These are phyloP conservation scores for Geotrichum cucujoidarum DNA, from an alignment of 1,139 yeast species.

Conservation along the genomic window DNA sequence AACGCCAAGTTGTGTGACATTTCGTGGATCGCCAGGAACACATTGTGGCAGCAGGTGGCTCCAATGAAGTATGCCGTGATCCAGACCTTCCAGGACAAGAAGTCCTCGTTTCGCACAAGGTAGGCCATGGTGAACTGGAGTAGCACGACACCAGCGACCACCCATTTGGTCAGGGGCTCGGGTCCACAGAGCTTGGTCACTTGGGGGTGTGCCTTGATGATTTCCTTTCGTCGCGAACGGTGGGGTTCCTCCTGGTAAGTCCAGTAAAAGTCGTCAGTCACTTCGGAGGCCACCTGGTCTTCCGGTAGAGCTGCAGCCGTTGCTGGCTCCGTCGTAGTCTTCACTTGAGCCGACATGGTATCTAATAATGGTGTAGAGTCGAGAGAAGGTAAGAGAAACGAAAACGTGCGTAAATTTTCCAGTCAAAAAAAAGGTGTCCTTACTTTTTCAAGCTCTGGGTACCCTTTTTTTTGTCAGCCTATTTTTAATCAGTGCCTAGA, in stretches of 20 bases:
- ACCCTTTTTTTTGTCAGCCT: too few relatives aligned
- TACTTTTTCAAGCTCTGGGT: too few relatives aligned
- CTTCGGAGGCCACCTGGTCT: not conserved
- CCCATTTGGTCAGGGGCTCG: constrained; percentile 80
- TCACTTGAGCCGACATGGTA: too few relatives aligned
- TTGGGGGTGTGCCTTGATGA: constrained; percentile 71
- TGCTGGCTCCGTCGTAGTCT: not conserved
- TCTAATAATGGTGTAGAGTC: too few relatives aligned
- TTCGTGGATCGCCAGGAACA: constrained; percentile 85
- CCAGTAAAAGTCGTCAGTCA: constrained; percentile 57
- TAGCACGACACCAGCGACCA: constrained; percentile 57
- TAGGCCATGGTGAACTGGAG: constrained; percentile 63
- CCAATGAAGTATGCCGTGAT: constrained; percentile 70
- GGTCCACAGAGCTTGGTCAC: constrained; percentile 77
- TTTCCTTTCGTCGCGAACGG: constrained; percentile 63
- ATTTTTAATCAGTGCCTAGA: too few relatives aligned
- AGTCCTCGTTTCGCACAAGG: constrained; percentile 51
- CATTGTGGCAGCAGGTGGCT: constrained; percentile 78
- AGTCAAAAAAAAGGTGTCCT: too few relatives aligned
- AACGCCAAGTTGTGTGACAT: constrained; percentile 81
- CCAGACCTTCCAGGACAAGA: constrained; percentile 54
- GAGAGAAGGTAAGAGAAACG: too few relatives aligned
- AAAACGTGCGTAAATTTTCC: too few relatives aligned
- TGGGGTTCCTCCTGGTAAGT: constrained; percentile 82
- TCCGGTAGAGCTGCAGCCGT: not conserved